These are phyloP conservation scores for Aureobasidium zeae DNA, from an alignment of 2,329 filamentous ascomycete genomes.

Conservation along the genomic window DNA sequence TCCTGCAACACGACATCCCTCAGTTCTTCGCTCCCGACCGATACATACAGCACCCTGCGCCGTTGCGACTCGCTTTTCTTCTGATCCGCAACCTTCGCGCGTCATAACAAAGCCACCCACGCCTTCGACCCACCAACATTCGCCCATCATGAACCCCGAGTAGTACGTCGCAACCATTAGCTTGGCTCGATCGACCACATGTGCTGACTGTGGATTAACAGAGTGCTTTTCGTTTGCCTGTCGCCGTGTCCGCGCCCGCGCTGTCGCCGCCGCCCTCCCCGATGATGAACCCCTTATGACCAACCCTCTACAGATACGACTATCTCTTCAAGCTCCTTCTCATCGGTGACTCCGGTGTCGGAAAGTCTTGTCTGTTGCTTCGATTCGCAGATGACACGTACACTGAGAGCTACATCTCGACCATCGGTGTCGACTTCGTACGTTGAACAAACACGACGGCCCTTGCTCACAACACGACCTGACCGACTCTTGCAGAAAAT, in stretches of 20 bases:
- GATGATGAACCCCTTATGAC: conserved; percentile 11
- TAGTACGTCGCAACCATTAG: conserved; percentile 74
- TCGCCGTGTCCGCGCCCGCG: background rate
- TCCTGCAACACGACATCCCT: background rate
- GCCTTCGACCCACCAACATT: background rate
- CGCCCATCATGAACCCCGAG: conserved; percentile 76
- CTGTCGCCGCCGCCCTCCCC: background rate
- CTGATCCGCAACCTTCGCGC: background rate
- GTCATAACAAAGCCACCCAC: conserved; percentile 15
- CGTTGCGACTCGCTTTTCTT: background rate
- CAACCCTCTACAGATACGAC: conserved; percentile 68
- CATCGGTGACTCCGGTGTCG: conserved; percentile 99
- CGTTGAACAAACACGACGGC: too few relatives aligned
- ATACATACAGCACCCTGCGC: background rate
- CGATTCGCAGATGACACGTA: conserved; percentile 99
- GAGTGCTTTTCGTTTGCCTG: background rate
- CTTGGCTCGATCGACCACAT: conserved; percentile 15
- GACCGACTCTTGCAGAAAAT: conserved; percentile 66
- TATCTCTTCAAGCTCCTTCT: conserved; percentile 99
- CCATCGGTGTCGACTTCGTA: conserved; percentile 98
- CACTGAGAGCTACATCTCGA: conserved; percentile 99
- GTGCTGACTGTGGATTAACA: background rate
- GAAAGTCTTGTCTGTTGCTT: conserved; percentile 97
- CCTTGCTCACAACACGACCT: too few relatives aligned
- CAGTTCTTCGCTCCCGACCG: background rate